A percentile compares a stretch with the other conserved stretches of the same genome.
Evolutionary conservation across 768 basidiomycete species (phyloP).

Genomic region (Suillus subaureus): DNA sequence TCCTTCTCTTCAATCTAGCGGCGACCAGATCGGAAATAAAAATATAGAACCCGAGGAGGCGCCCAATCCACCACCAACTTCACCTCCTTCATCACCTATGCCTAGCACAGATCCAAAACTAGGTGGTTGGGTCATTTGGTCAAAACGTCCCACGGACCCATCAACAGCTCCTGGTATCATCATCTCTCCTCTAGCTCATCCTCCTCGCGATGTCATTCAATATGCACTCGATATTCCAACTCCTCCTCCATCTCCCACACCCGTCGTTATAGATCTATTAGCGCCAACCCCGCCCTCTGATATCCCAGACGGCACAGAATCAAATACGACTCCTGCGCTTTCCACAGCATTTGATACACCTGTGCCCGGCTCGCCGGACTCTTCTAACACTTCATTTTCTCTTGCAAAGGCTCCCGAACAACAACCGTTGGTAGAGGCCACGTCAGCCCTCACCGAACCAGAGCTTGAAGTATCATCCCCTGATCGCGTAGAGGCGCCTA

Average conservation of each 20-base stretch:
- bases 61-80: conserved; percentile 21
- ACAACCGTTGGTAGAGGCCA: neutral
- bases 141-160: conserved; percentile 68
- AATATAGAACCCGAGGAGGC: conserved; percentile 17
- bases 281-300: conserved; percentile 16
- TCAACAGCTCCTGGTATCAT: conserved; percentile 68
- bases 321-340: conserved; percentile 48
- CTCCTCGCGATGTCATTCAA: conserved; percentile 59
- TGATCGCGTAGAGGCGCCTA: conserved; percentile 16
- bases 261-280: neutral
- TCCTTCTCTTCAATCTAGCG: conserved; percentile 22
- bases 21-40: conserved; percentile 6
- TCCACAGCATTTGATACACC: conserved; percentile 53
- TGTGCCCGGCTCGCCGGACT: conserved; percentile 55
- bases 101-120: conserved; percentile 1
- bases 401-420: conserved; percentile 26
- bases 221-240: conserved; percentile 55
- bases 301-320: conserved; percentile 46
- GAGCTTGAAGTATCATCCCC: conserved; percentile 18
- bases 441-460: neutral
- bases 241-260: conserved; percentile 47
- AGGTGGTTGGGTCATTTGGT: conserved; percentile 67
- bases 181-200: conserved; percentile 64
- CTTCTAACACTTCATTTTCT: conserved; percentile 63
- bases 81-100: conserved; percentile 1